A percentile compares a stretch with the other conserved stretches of the same genome.
These are phyloP conservation scores for Simplicillium aogashimaense DNA, from an alignment of 2,329 filamentous ascomycete species.

Conservation along the genomic window DNA sequence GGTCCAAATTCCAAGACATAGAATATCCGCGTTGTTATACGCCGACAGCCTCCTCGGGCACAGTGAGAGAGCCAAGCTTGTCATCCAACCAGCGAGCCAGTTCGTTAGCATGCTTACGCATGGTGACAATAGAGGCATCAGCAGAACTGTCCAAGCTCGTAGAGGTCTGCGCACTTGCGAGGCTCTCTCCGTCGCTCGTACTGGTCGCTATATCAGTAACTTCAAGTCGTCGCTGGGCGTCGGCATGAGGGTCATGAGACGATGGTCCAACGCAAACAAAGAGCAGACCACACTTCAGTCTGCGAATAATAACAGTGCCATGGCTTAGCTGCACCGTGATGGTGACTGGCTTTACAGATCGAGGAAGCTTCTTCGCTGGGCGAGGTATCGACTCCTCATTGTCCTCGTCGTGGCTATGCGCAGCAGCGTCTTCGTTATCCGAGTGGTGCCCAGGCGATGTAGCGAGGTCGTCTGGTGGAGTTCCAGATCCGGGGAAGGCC, in stretches of 20 bases:
- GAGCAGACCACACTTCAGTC: conserved; percentile 47
- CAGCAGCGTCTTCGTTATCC: conserved; percentile 10
- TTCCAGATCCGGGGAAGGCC: conserved; percentile 26
- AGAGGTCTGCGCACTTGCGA: conserved; percentile 35
- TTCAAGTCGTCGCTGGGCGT: conserved; percentile 7
- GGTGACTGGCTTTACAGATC: conserved; percentile 25
- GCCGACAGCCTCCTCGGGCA: conserved; percentile 42
- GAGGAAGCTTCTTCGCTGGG: conserved; percentile 1
- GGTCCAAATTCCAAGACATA: not conserved
- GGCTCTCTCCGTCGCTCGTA: conserved; percentile 33
- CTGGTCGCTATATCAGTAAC: conserved; percentile 5
- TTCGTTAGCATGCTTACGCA: conserved; percentile 48
- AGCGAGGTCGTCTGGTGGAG: conserved; percentile 13
- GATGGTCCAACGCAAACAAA: conserved; percentile 50
- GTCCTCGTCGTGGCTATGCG: conserved; percentile 5
- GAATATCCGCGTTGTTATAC: conserved; percentile 12
- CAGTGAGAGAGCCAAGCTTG: conserved; percentile 41
- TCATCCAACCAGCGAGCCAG: conserved; percentile 50
- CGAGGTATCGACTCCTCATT: not conserved
- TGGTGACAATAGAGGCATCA: conserved; percentile 36
- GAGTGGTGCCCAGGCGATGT: no score
- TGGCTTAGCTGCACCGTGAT: conserved; percentile 51
- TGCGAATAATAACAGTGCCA: conserved; percentile 48
- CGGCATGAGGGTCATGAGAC: conserved; percentile 12
- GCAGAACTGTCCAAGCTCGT: conserved; percentile 27